These are phyloP conservation scores for Xylariaceae sp. DNA, from an alignment of 2,329 filamentous ascomycete genomes.

Conservation along the genomic window DNA sequence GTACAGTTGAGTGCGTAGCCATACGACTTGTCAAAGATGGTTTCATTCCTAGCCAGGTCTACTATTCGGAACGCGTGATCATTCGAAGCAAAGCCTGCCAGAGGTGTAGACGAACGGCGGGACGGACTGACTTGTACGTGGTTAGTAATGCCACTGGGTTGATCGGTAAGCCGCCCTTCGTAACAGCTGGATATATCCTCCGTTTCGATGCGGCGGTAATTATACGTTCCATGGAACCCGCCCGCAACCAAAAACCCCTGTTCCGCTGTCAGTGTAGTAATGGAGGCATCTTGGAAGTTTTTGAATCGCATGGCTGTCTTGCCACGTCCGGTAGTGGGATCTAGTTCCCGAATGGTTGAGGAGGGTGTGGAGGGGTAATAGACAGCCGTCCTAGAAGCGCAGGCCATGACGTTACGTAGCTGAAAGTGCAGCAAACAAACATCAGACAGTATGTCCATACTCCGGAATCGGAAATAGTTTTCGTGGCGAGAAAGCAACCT, in stretches of 20 bases:
- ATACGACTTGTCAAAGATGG: constrained; percentile 52
- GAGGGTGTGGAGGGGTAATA: constrained; percentile 53
- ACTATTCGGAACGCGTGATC: constrained; percentile 56
- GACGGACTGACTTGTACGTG: constrained; percentile 56
- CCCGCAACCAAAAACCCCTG: constrained; percentile 57
- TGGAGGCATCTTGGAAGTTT: constrained; percentile 37
- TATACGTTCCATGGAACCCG: constrained; percentile 55
- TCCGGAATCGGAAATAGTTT: constrained; percentile 55
- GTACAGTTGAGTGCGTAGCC: constrained; percentile 67
- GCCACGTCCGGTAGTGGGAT: constrained; percentile 45
- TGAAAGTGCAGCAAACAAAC: constrained; percentile 62
- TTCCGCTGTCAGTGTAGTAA: constrained; percentile 50
- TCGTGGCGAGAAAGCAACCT: constrained; percentile 38
- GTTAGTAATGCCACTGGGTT: constrained; percentile 58
- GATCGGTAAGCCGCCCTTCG: constrained; percentile 46
- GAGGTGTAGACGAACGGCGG: constrained; percentile 48
- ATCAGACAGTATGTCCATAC: constrained; percentile 52
- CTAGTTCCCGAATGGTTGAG: constrained; percentile 48
- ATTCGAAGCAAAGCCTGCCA: constrained; percentile 60
- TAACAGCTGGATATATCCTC: constrained; percentile 34
- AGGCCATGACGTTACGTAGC: constrained; percentile 58
- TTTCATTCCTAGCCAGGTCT: constrained; percentile 55
- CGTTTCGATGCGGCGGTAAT: constrained; percentile 44
- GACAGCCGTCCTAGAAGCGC: constrained; percentile 50
- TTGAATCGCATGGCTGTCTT: constrained; percentile 45